phyloP scores from a whole-genome alignment of 106 monocot species.

The Vanilla planifolia region DNA sequence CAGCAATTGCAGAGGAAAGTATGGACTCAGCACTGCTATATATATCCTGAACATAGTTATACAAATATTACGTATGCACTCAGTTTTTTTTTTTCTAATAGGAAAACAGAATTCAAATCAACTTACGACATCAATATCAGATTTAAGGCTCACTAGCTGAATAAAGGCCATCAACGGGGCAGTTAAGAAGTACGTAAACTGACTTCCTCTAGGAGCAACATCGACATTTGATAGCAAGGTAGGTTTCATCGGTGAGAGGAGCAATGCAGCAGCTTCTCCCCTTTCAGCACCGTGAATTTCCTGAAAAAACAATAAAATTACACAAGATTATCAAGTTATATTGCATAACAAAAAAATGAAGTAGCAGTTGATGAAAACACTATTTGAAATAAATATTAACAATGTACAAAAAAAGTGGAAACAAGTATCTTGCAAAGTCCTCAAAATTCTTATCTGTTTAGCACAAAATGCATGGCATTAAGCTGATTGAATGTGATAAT shows the following conservation, averaged over 20 bases:
- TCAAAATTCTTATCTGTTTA: too few relatives aligned
- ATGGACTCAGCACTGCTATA: conserved; percentile 42
- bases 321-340: too few relatives aligned
- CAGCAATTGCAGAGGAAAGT: conserved; percentile 66
- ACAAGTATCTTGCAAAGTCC: too few relatives aligned
- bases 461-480: too few relatives aligned
- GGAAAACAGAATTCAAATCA: background rate
- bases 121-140: conserved; percentile 57
- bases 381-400: too few relatives aligned
- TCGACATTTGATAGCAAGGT: conserved; percentile 33
- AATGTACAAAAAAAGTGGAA: too few relatives aligned
- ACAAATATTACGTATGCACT: conserved; percentile 12
- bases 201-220: conserved; percentile 44
- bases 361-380: too few relatives aligned
- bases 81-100: background rate
- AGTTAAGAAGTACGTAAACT: conserved; percentile 90
- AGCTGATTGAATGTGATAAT: too few relatives aligned
- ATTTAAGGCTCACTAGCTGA: conserved; percentile 54
- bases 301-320: conserved; percentile 31
- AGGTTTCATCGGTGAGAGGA: conserved; percentile 71
- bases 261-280: conserved; percentile 70
- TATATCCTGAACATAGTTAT: conserved; percentile 37
- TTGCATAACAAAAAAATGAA: too few relatives aligned
- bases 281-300: conserved; percentile 74
- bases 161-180: conserved; percentile 83